phyloP scores from a whole-genome alignment of 495 filamentous ascomycete genomes.

The Penicillium manginii region DNA sequence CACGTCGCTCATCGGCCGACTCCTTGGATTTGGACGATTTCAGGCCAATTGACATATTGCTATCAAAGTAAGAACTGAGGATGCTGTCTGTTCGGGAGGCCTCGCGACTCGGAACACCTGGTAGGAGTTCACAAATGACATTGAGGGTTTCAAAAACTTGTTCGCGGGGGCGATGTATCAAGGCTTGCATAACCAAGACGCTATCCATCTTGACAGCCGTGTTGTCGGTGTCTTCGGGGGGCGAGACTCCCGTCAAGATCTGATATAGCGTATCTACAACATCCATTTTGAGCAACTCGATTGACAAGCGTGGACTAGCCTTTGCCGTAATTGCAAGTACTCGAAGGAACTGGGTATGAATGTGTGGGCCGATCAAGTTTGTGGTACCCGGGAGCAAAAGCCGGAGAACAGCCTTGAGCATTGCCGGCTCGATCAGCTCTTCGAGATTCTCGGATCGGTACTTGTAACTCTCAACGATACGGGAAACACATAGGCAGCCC shows the following conservation, averaged over 20 bases:
- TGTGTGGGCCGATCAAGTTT: slow-evolving; percentile 91
- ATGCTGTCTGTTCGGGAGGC: slow-evolving; percentile 55
- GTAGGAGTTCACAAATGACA: slow-evolving; percentile 95
- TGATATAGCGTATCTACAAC: slow-evolving; percentile 98
- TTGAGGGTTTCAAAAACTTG: slow-evolving; percentile 97
- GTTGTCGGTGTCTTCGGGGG: slow-evolving; percentile 78
- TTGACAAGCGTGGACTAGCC: slow-evolving; percentile 83
- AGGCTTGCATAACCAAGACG: slow-evolving; percentile 96
- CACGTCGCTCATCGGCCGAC: slow-evolving; percentile 76
- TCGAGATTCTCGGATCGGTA: slow-evolving; percentile 85
- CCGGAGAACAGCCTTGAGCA: slow-evolving; percentile 86
- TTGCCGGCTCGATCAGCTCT: slow-evolving; percentile 82
- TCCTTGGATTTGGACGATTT: slow-evolving; percentile 55
- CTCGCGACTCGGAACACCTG: slow-evolving; percentile 47
- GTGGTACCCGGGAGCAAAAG: slow-evolving; percentile 92
- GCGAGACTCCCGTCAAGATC: slow-evolving; percentile 94
- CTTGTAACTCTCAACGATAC: slow-evolving; percentile 96
- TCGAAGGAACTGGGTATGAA: slow-evolving; percentile 95
- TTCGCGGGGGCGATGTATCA: slow-evolving; percentile 95
- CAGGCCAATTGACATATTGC: slow-evolving; percentile 31
- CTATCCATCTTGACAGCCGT: slow-evolving; percentile 90
- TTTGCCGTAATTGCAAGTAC: slow-evolving; percentile 87
- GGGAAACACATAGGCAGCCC: slow-evolving; percentile 92
- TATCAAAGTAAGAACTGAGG: slow-evolving; percentile 51
- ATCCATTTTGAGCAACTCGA: slow-evolving; percentile 93